Conservation (phyloP, 768 basidiomycete genomes). For the Phanerochaete carnosa region DNA sequence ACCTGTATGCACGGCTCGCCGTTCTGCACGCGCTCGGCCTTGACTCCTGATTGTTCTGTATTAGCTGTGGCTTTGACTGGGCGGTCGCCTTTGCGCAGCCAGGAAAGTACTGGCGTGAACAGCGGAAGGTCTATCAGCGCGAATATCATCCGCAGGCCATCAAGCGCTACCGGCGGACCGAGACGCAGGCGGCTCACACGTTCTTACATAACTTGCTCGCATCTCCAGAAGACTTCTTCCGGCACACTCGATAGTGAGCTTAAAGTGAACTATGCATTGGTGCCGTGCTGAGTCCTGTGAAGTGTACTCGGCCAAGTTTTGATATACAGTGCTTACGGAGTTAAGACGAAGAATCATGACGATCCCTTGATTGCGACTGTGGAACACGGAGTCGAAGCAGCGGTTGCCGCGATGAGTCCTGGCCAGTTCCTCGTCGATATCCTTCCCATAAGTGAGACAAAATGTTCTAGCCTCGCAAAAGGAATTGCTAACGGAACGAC, state of each 20-base stretch:
- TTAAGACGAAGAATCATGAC: constrained; percentile 11
- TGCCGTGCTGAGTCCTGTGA: neutral
- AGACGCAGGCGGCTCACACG: neutral
- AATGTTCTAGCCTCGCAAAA: neutral
- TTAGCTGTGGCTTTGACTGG: neutral
- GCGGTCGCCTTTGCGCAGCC: too few relatives aligned
- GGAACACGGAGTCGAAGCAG: constrained; percentile 4
- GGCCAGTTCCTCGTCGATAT: constrained; percentile 15
- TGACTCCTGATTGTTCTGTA: neutral
- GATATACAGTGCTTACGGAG: constrained; percentile 14
- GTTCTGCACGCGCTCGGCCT: neutral
- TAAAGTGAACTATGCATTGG: neutral
- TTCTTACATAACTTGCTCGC: neutral
- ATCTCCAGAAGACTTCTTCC: neutral
- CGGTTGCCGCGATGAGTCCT: constrained; percentile 5
- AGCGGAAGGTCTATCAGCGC: neutral
- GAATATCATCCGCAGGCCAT: neutral
- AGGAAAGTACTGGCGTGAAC: neutral
- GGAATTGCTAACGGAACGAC: too few relatives aligned
- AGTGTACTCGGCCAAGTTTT: neutral
- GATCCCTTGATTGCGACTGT: constrained; percentile 13
- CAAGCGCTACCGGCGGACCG: neutral
- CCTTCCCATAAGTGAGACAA: constrained; percentile 2
- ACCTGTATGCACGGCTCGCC: neutral
- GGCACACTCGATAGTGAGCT: neutral